phyloP scores from a whole-genome alignment of 2,329 filamentous ascomycete genomes.

The Penicillium thymicola region DNA sequence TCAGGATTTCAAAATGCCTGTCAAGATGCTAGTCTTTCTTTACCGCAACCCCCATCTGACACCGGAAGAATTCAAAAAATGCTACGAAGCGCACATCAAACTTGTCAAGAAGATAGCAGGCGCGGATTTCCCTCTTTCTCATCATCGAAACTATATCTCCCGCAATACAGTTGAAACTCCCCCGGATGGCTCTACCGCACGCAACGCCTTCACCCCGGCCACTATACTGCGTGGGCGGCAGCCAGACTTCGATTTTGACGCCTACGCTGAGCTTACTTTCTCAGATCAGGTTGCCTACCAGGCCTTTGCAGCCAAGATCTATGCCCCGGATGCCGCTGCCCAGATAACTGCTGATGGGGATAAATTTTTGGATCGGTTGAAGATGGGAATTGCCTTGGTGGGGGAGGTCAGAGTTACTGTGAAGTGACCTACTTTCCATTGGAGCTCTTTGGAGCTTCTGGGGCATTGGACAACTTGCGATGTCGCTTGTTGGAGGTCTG shows the following conservation, averaged over 20 bases:
- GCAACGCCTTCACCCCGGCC: slow-evolving; percentile 17
- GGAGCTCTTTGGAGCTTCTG: neutral
- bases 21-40: slow-evolving; percentile 3
- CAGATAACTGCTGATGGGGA: slow-evolving; percentile 22
- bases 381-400: neutral
- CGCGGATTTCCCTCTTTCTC: slow-evolving; percentile 18
- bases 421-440: neutral
- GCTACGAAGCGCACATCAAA: slow-evolving; percentile 21
- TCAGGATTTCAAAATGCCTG: neutral
- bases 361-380: slow-evolving; percentile 15
- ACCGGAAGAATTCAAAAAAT: slow-evolving; percentile 16
- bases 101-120: slow-evolving; percentile 18
- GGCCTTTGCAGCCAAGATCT: slow-evolving; percentile 9
- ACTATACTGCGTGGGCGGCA: slow-evolving; percentile 14
- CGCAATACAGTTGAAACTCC: slow-evolving; percentile 5
- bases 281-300: slow-evolving; percentile 13
- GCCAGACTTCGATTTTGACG: slow-evolving; percentile 18
- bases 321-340: slow-evolving; percentile 13
- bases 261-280: slow-evolving; percentile 18
- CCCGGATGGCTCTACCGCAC: slow-evolving; percentile 5
- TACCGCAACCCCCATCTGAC: slow-evolving; percentile 19
- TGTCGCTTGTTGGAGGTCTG: no score
- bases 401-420: slow-evolving; percentile 3
- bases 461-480: neutral
- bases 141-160: slow-evolving; percentile 17